Conservation (phyloP, 2,329 filamentous ascomycete species). For the Dryadomyces quercus-mongolicae region DNA sequence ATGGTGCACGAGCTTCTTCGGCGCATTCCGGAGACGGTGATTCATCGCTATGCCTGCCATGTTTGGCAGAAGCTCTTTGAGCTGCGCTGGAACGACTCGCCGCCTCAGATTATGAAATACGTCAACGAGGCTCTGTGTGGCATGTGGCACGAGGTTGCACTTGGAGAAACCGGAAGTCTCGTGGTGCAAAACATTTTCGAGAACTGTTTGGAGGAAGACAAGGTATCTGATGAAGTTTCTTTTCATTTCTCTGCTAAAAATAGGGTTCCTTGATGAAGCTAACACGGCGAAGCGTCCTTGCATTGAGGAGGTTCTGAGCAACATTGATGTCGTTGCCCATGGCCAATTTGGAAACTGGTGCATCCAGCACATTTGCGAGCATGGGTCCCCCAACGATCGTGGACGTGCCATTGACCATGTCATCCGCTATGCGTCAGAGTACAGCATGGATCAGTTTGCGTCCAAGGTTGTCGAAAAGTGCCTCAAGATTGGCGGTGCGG, state of each 20-base stretch:
- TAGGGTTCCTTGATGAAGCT: neutral
- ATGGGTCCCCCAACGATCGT: slow-evolving; percentile 81
- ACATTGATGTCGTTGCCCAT: slow-evolving; percentile 92
- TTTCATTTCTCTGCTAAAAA: neutral
- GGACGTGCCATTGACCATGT: slow-evolving; percentile 93
- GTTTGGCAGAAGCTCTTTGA: slow-evolving; percentile 99
- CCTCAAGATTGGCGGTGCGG: slow-evolving; percentile 83
- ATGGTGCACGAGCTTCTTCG: slow-evolving; percentile 98
- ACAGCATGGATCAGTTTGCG: slow-evolving; percentile 98
- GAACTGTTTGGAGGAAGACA: slow-evolving; percentile 97
- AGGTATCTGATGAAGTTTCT: slow-evolving; percentile 51
- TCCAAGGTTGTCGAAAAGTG: slow-evolving; percentile 99
- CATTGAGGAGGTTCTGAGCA: slow-evolving; percentile 88
- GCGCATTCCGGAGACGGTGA: slow-evolving; percentile 92
- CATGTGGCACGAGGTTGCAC: slow-evolving; percentile 98
- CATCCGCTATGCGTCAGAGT: slow-evolving; percentile 83
- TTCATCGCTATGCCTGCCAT: slow-evolving; percentile 96
- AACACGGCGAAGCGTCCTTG: slow-evolving; percentile 60
- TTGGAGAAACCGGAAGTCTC: slow-evolving; percentile 93
- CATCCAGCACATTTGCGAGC: slow-evolving; percentile 98
- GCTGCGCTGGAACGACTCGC: slow-evolving; percentile 85
- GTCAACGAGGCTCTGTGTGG: slow-evolving; percentile 90
- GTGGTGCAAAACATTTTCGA: slow-evolving; percentile 99
- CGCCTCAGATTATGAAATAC: slow-evolving; percentile 95
- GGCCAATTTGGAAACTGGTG: slow-evolving; percentile 99